phyloP scores from a whole-genome alignment of 768 basidiomycete species.

The Hygrocybe punicea region DNA sequence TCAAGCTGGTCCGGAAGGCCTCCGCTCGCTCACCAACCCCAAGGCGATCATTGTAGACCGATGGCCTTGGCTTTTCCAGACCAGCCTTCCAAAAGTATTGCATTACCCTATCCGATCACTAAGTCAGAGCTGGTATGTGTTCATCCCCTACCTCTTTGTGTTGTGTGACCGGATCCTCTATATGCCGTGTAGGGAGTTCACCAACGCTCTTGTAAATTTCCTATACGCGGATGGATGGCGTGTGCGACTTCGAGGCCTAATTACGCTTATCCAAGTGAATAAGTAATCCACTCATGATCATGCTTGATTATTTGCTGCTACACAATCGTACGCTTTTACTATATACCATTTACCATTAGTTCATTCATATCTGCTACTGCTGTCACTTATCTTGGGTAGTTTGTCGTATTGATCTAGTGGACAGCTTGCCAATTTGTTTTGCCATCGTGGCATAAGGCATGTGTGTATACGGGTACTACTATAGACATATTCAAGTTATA shows the following conservation, averaged over 20 bases:
- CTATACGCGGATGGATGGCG: slow-evolving; percentile 54
- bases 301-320: slow-evolving; percentile 2
- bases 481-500: no score
- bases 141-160: slow-evolving; percentile 1
- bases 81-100: slow-evolving; percentile 77
- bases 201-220: slow-evolving; percentile 48
- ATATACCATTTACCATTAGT: neutral
- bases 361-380: neutral
- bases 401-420: no score
- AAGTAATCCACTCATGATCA: slow-evolving; percentile 22
- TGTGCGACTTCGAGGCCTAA: slow-evolving; percentile 42
- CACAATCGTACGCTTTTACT: neutral
- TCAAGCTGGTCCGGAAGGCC: slow-evolving; percentile 89
- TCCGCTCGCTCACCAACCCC: slow-evolving; percentile 80
- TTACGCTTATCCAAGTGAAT: slow-evolving; percentile 37
- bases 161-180: neutral
- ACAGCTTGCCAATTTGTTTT: no score
- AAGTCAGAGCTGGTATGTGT: slow-evolving; percentile 65
- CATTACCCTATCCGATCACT: slow-evolving; percentile 83
- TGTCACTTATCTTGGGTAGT: no score
- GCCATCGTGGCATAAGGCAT: no score
- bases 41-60: slow-evolving; percentile 87
- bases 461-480: no score
- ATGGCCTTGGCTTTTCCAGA: slow-evolving; percentile 80
- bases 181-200: slow-evolving; percentile 48